These are phyloP conservation scores for Cytospora paraplurivora DNA, from an alignment of 2,329 filamentous ascomycete genomes.

Conservation along the genomic window DNA sequence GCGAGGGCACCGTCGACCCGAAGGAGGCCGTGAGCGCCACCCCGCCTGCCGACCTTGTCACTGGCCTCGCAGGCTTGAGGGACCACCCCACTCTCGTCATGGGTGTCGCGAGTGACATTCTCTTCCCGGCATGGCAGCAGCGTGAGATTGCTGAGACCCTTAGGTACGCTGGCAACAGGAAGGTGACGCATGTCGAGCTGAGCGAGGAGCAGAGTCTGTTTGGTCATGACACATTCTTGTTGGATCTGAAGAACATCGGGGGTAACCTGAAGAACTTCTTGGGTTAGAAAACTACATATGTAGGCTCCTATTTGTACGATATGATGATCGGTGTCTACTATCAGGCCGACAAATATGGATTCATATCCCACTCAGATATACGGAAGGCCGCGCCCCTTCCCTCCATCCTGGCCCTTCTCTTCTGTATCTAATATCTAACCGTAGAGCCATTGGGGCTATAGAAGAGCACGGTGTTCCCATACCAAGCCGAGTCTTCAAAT, in stretches of 20 bases:
- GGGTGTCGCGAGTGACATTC: slow-evolving; percentile 91
- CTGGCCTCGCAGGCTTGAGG: slow-evolving; percentile 70
- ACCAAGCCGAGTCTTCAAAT: too few relatives aligned
- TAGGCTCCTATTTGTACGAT: background rate
- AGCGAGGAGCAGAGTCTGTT: slow-evolving; percentile 94
- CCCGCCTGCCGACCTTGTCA: slow-evolving; percentile 78
- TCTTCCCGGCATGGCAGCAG: slow-evolving; percentile 98
- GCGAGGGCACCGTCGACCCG: slow-evolving; percentile 38
- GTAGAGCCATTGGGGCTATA: too few relatives aligned
- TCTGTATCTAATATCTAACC: too few relatives aligned
- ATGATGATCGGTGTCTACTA: background rate
- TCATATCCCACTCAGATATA: too few relatives aligned
- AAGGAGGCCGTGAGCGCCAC: slow-evolving; percentile 42
- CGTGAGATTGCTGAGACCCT: slow-evolving; percentile 88
- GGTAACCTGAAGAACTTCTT: slow-evolving; percentile 81
- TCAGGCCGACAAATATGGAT: too few relatives aligned
- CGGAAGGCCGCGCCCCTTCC: too few relatives aligned
- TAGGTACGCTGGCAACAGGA: slow-evolving; percentile 73
- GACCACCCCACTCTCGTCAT: slow-evolving; percentile 84
- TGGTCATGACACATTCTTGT: slow-evolving; percentile 92
- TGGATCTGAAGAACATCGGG: slow-evolving; percentile 91
- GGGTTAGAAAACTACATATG: slow-evolving; percentile 44
- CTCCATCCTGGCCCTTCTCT: too few relatives aligned
- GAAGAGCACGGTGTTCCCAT: too few relatives aligned
- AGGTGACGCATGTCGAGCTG: slow-evolving; percentile 85